These are phyloP conservation scores for Saprolegnia parasitica DNA, from an alignment of 352 stramenopile species.

Conservation along the genomic window DNA sequence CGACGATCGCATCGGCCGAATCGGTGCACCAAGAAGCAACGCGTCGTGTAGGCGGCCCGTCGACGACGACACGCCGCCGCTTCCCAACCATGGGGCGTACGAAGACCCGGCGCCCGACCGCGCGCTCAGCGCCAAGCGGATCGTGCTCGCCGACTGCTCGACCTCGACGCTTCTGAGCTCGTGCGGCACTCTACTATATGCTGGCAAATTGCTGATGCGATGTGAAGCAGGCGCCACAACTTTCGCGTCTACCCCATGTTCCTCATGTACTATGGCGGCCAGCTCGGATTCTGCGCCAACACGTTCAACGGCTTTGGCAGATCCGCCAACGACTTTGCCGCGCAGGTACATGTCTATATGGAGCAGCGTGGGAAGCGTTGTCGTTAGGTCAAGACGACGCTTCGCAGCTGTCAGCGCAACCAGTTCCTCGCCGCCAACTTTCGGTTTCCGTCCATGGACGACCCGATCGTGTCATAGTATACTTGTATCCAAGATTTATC, in stretches of 20 bases:
- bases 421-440: slow-evolving; percentile 2
- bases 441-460: slow-evolving; percentile 18
- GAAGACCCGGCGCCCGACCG: slow-evolving; percentile 16
- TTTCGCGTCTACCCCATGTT: slow-evolving; percentile 26
- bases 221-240: slow-evolving; percentile 11
- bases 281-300: slow-evolving; percentile 22
- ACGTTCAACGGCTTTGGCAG: slow-evolving; percentile 25
- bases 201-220: not conserved
- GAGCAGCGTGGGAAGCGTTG: not conserved
- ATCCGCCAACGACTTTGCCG: slow-evolving; percentile 4
- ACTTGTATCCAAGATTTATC: no score
- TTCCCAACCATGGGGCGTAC: not conserved
- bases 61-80: not conserved
- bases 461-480: not conserved
- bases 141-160: slow-evolving; percentile 20
- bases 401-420: slow-evolving; percentile 20
- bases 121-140: not conserved
- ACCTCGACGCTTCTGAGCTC: slow-evolving; percentile 2
- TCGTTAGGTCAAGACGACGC: slow-evolving; percentile 16
- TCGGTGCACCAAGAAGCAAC: not conserved
- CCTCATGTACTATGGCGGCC: slow-evolving; percentile 23
- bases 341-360: not conserved
- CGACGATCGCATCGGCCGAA: not conserved
- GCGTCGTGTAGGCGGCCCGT: not conserved
- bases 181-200: not conserved